Conservation (phyloP, 2,329 filamentous ascomycete species). For the Xylaria sp. region DNA sequence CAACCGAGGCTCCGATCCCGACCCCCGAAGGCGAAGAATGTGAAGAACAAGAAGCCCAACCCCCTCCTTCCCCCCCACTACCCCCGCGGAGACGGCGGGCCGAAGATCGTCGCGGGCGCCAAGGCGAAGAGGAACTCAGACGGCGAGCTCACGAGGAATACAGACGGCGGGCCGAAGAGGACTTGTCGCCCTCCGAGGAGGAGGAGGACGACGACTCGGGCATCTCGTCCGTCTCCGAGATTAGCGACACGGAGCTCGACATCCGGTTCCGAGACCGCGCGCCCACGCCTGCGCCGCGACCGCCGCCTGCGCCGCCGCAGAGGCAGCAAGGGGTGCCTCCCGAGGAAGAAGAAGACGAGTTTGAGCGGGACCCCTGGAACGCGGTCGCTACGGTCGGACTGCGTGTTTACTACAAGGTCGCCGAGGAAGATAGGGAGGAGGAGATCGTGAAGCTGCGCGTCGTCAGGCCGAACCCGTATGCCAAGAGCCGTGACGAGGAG, state of each 20-base stretch:
- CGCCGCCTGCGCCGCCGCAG: slow-evolving; percentile 50
- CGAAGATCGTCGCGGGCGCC: no score
- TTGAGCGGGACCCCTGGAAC: slow-evolving; percentile 70
- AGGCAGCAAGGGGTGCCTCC: slow-evolving; percentile 44
- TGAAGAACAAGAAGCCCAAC: neutral
- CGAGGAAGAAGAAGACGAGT: slow-evolving; percentile 64
- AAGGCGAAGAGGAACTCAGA: no score
- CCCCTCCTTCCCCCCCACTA: neutral
- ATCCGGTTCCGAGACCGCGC: slow-evolving; percentile 46
- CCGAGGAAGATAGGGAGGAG: slow-evolving; percentile 48
- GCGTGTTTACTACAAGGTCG: slow-evolving; percentile 67
- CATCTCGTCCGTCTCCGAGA: slow-evolving; percentile 53
- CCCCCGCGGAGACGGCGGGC: slow-evolving; percentile 20
- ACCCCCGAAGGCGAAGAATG: slow-evolving; percentile 14
- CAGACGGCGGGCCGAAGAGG: no score
- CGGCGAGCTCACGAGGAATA: no score
- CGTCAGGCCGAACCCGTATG: slow-evolving; percentile 53
- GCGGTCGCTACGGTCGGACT: slow-evolving; percentile 71
- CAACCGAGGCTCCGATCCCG: neutral
- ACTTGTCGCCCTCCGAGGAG: slow-evolving; percentile 27
- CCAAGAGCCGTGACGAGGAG: slow-evolving; percentile 40
- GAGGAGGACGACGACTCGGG: slow-evolving; percentile 44
- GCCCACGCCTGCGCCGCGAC: slow-evolving; percentile 35
- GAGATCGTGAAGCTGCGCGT: slow-evolving; percentile 55
- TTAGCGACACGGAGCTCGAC: slow-evolving; percentile 56